Evolutionary conservation across 805 yeast species (phyloP), one percentile per base, ranked within the genome.

Genomic region (Komagataella mondaviorum): DNA sequence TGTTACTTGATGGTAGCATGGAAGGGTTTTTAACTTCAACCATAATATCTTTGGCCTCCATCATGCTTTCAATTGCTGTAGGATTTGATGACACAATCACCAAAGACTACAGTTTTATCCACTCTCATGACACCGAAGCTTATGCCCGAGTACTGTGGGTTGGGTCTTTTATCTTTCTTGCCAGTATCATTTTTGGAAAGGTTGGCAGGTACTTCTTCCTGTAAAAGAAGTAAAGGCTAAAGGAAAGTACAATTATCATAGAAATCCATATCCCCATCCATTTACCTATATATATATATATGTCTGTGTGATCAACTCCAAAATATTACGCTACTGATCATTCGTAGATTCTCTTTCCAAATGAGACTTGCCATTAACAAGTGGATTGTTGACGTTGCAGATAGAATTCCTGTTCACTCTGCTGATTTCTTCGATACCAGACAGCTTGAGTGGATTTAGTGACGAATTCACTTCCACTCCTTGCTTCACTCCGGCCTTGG

Each of bases 171-270:
- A 77, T 79, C 61, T 84, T 83, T 65, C 72, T 83, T 57, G 84
- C 85, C 0, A 68, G 78, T 48, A 70, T 84, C 45, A 72, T 83
- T 23, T 81, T 83, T 64, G 88, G 90, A 17, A 83, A 83, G 61
- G 60, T 83, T 51, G 87, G 88, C 14, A 76, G 86, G 61, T 76
- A 71, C 52, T 63, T 80, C 47, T 76, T 68, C 54, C 48, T 23
- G 16, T 23, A 24, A 46, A 23, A 17, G 23, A 50, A 6, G 22
- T 44, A 50, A 30, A 18, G 14, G 18, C 17, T 44, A 46, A 10
- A 36, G 44, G 36, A 17, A 39, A 23, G 17, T 22, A 39, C 30
- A 47, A 47, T 23, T 14, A 16, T 24, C 23, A 20, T 23, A 46
- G 22, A 16, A 20, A 5, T 30, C 43, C 50, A 10, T 49, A n/a